Conservation (phyloP, 192 early-diverging fungal genomes). For the Entophlyctis helioformis region DNA sequence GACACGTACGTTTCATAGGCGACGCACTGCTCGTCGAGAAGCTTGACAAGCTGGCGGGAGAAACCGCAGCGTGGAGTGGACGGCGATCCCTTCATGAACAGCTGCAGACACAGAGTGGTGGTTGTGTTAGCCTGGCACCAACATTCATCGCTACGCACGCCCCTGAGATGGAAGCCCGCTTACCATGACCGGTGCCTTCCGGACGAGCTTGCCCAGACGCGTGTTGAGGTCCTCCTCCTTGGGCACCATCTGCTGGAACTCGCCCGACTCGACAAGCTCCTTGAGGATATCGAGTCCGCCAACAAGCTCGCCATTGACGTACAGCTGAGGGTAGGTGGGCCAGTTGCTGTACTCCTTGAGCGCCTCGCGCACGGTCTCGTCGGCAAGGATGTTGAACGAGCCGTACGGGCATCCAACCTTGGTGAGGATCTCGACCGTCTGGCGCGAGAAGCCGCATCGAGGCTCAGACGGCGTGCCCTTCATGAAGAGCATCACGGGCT, state of each 20-base stretch:
- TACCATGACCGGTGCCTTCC: conserved; percentile 28
- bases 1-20: conserved; percentile 15
- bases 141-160: too few species aligned
- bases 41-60: conserved; percentile 39
- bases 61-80: conserved; percentile 83
- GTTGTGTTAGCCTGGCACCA: too few species aligned
- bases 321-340: conserved; percentile 90
- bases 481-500: conserved; percentile 88
- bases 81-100: conserved; percentile 93
- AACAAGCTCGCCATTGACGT: conserved; percentile 38
- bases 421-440: conserved; percentile 64
- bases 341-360: conserved; percentile 84
- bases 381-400: conserved; percentile 83
- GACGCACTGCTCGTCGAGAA: conserved; percentile 27
- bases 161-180: neutral
- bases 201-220: conserved; percentile 27
- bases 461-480: conserved; percentile 87
- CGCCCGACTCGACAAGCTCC: conserved; percentile 39
- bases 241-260: conserved; percentile 35
- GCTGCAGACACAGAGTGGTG: conserved; percentile 14
- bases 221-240: conserved; percentile 27
- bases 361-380: conserved; percentile 83
- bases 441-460: conserved; percentile 86
- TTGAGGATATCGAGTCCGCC: conserved; percentile 51
- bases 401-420: conserved; percentile 68